These are phyloP conservation scores for Cytauxzoon felis DNA, from an alignment of 169 alveolate species.

Conservation along the genomic window DNA sequence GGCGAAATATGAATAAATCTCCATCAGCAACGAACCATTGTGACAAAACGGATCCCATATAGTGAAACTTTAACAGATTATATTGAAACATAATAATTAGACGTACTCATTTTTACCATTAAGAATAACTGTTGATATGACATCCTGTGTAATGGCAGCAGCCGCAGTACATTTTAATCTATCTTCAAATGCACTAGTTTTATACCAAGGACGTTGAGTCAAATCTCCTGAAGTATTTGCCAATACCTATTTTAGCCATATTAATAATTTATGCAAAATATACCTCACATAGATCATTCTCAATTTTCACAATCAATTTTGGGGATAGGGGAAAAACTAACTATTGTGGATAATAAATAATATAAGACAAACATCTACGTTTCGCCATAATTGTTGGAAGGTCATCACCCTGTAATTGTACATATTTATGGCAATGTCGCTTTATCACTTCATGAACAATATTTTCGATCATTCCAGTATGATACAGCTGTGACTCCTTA, in stretches of 20 bases:
- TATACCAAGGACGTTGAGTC: slow-evolving; percentile 37
- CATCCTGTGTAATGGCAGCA: slow-evolving; percentile 18
- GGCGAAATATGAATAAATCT: slow-evolving; percentile 18
- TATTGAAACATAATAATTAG: background rate
- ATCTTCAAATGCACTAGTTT: slow-evolving; percentile 17
- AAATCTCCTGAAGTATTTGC: slow-evolving; percentile 58
- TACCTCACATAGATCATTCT: slow-evolving; percentile 49
- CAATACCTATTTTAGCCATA: slow-evolving; percentile 16
- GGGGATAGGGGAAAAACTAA: slow-evolving; percentile 41
- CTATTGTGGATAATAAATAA: background rate
- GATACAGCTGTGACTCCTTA: slow-evolving; percentile 35
- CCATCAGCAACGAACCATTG: slow-evolving; percentile 53
- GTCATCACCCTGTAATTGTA: slow-evolving; percentile 56
- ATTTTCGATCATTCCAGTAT: slow-evolving; percentile 51
- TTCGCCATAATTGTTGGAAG: slow-evolving; percentile 36
- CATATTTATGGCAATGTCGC: slow-evolving; percentile 35
- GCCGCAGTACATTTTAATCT: slow-evolving; percentile 28
- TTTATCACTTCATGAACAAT: slow-evolving; percentile 43
- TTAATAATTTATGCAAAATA: background rate
- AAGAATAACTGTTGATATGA: background rate
- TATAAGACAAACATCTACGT: slow-evolving; percentile 19
- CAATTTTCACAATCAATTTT: slow-evolving; percentile 32
- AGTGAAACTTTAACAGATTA: background rate
- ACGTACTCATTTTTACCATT: background rate
- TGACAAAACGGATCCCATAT: slow-evolving; percentile 65